These are phyloP conservation scores for Rhynchospora pubera DNA, from an alignment of 176 grass and related monocot genomes.

Conservation along the genomic window DNA sequence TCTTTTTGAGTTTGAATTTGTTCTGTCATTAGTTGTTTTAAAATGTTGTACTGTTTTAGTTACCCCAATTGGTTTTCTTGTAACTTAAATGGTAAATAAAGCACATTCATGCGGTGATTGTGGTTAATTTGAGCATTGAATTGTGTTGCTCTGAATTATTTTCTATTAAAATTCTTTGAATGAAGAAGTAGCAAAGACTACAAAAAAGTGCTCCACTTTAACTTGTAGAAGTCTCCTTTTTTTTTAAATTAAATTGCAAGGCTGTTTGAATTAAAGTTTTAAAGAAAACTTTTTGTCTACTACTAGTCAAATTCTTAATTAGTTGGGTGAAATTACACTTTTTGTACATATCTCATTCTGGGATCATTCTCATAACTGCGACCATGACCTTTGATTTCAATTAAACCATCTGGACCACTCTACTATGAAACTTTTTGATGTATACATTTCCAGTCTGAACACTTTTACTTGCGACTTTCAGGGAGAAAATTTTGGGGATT, in stretches of 20 bases:
- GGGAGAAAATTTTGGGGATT: conserved; percentile 95
- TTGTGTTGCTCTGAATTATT: conserved; percentile 10
- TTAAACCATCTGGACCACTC: conserved; percentile 8
- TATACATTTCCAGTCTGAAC: not conserved
- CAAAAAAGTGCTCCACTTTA: conserved; percentile 15
- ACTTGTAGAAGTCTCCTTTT: not conserved
- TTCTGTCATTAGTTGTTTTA: conserved; percentile 2
- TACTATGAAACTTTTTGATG: conserved; percentile 16
- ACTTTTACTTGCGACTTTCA: conserved; percentile 23
- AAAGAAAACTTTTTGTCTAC: conserved; percentile 1
- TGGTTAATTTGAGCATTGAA: conserved; percentile 8
- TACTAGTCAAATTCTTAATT: conserved; percentile 6
- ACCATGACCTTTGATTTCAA: not conserved
- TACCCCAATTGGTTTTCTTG: not conserved
- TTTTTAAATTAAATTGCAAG: not conserved
- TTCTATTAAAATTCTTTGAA: not conserved
- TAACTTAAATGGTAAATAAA: not conserved
- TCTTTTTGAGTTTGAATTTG: conserved; percentile 3
- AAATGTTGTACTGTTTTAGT: not conserved
- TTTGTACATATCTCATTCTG: conserved; percentile 4
- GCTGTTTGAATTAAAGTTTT: conserved; percentile 28
- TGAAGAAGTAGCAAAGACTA: conserved; percentile 10
- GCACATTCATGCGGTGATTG: not conserved
- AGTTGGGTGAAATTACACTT: conserved; percentile 5
- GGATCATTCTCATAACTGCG: conserved; percentile 5